Percentiles rank a stretch among this genome's conserved stretches.
Conservation (phyloP, 2,329 filamentous ascomycete genomes). For the Trichophyton mentagrophytes region DNA sequence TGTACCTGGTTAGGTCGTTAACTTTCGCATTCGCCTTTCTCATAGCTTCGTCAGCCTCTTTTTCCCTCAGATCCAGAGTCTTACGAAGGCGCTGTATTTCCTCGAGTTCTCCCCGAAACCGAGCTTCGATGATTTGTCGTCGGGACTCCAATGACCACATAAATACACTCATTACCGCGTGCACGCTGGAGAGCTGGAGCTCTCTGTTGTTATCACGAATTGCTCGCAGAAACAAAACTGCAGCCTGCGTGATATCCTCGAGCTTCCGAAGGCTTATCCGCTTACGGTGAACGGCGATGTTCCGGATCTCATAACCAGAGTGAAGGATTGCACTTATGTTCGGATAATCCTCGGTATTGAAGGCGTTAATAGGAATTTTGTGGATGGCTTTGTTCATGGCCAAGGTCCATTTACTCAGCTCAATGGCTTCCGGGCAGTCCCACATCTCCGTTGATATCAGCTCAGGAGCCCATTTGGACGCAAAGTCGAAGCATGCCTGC, state of each 20-base stretch:
- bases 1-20: neutral
- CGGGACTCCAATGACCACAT: neutral
- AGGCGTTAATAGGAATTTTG: neutral
- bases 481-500: constrained; percentile 31
- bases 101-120: neutral
- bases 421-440: constrained; percentile 26
- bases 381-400: constrained; percentile 15
- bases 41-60: neutral
- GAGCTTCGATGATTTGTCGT: neutral
- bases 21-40: neutral
- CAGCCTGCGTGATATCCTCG: neutral
- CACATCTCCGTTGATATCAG: constrained; percentile 19
- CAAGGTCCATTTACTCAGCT: constrained; percentile 27
- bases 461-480: constrained; percentile 21
- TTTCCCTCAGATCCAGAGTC: neutral
- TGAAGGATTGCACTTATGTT: neutral
- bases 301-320: neutral
- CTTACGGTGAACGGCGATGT: neutral
- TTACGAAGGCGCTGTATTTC: neutral
- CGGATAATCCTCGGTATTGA: neutral
- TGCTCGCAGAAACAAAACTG: neutral
- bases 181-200: neutral
- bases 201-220: neutral
- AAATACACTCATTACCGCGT: neutral
- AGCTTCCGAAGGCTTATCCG: neutral